Base-by-base conservation (phyloP, 345 rosid genomes). In the Populus alba region DNA sequence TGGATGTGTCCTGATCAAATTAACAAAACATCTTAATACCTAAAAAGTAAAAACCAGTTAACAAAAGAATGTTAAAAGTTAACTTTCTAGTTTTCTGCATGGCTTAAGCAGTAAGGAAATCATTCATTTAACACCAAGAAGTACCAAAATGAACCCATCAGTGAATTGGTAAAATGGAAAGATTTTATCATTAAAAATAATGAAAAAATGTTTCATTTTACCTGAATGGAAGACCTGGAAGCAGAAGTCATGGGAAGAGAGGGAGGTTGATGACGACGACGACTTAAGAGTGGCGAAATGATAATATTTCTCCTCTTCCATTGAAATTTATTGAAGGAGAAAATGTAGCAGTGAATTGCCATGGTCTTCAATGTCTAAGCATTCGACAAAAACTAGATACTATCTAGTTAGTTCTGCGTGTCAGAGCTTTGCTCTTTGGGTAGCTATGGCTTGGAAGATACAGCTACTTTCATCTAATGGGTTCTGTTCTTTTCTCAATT, bases 231-330 rank as follows among this genome's bases (percentile, higher is more conserved):
- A 41, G 94, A 83, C 81, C 79, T 91, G 87, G 90, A 33, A 39
- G 93, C 77, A 27, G 92, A 88, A n/a, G 97, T 93, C 98, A 90
- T 87, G 87, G 86, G 66, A 72, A 85, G 79, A 74, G 83, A 63
- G 35, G 51, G 76, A 76, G 38, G 35, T 61, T 81, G 83, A 31
- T 25, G 73, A 67, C 0, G 62, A 55, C 57, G 80, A 67, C 27
- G 75, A 41, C 11, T 41, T 41, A 41, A 4, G 82, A 49, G 81
- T 75, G 74, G 80, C 79, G 75, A 59, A 80, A 79, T 22, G 69
- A 85, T 63, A 85, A 81, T 7, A 78, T 72, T 77, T 77, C 49
- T 17, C 41, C 80, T 80, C 18, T 47, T 47, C 13, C 49, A 25
- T 47, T 61, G 78, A 67, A 47, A 79, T 75, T 75, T 27, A 85